Evolutionary conservation across 768 basidiomycete genomes (phyloP).

Genomic region (Coprinopsis strossmayeri): DNA sequence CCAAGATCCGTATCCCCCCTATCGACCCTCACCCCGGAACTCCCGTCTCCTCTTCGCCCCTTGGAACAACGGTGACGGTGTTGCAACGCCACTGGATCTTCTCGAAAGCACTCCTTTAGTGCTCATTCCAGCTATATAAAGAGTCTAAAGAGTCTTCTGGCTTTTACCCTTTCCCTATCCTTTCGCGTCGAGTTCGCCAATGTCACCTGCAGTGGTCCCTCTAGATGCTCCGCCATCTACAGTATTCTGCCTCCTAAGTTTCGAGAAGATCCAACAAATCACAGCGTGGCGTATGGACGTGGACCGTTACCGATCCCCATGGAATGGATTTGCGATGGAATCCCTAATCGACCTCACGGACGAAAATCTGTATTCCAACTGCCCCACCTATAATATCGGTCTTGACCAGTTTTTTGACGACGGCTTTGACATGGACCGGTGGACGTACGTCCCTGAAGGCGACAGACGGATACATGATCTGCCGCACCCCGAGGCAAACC

Average conservation of each 20-base stretch:
- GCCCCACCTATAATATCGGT: background rate
- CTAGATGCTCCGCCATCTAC: background rate
- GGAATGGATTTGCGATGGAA: background rate
- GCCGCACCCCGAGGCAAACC: conserved; percentile 7
- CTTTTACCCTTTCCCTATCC: background rate
- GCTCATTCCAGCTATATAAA: no score
- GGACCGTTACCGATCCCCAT: background rate
- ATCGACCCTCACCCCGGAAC: no score
- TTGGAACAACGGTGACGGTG: no score
- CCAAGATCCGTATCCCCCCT: no score
- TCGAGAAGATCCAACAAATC: conserved; percentile 8
- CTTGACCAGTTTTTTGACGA: background rate
- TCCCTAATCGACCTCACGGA: conserved; percentile 4
- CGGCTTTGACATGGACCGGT: conserved; percentile 2
- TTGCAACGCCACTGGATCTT: no score
- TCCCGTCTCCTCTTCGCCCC: no score
- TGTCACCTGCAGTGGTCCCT: background rate
- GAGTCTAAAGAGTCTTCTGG: no score
- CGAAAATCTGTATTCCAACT: background rate
- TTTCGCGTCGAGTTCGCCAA: background rate
- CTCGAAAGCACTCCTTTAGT: no score
- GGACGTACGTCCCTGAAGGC: conserved; percentile 2
- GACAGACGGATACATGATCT: background rate
- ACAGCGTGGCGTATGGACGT: conserved; percentile 2
- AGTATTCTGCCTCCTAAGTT: background rate